phyloP scores from a whole-genome alignment of 768 basidiomycete genomes.

The Trametopsis cervina region DNA sequence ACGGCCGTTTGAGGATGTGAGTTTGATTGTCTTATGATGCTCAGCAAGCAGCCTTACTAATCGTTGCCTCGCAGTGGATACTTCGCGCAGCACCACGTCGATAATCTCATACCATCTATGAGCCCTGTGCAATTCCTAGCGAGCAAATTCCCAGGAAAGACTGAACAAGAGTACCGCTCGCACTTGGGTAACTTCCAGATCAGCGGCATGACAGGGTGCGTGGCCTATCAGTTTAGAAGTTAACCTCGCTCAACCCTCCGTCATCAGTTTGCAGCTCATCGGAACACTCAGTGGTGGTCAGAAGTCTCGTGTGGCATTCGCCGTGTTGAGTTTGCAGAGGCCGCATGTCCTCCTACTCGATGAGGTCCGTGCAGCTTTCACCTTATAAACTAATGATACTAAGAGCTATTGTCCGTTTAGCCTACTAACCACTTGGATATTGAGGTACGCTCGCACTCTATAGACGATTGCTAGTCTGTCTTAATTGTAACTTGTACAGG shows the following conservation, averaged over 20 bases:
- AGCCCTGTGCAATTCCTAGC: conserved; percentile 94
- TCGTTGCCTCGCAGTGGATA: conserved; percentile 51
- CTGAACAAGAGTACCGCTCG: conserved; percentile 91
- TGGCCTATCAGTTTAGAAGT: conserved; percentile 1
- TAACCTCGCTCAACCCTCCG: conserved; percentile 1
- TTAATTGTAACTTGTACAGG: conserved; percentile 47
- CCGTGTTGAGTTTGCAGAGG: conserved; percentile 74
- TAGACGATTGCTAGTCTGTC: no score
- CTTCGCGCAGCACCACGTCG: conserved; percentile 95
- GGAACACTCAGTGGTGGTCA: conserved; percentile 93
- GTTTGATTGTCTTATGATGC: conserved; percentile 18
- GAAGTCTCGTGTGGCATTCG: conserved; percentile 93
- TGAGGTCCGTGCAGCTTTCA: conserved; percentile 69
- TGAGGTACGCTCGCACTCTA: conserved; percentile 45
- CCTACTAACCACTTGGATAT: conserved; percentile 97
- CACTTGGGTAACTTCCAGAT: conserved; percentile 98
- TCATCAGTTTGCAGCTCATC: conserved; percentile 69
- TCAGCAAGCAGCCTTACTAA: neutral
- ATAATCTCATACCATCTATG: conserved; percentile 76
- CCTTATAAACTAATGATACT: neutral
- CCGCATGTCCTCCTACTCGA: conserved; percentile 93
- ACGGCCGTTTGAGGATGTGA: conserved; percentile 86
- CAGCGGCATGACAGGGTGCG: conserved; percentile 87
- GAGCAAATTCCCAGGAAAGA: conserved; percentile 87
- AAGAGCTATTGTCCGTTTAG: conserved; percentile 19